Percentiles rank a stretch among this genome's conserved stretches.
These are phyloP conservation scores for Globisporangium polare DNA, from an alignment of 352 stramenopile species.

Conservation along the genomic window DNA sequence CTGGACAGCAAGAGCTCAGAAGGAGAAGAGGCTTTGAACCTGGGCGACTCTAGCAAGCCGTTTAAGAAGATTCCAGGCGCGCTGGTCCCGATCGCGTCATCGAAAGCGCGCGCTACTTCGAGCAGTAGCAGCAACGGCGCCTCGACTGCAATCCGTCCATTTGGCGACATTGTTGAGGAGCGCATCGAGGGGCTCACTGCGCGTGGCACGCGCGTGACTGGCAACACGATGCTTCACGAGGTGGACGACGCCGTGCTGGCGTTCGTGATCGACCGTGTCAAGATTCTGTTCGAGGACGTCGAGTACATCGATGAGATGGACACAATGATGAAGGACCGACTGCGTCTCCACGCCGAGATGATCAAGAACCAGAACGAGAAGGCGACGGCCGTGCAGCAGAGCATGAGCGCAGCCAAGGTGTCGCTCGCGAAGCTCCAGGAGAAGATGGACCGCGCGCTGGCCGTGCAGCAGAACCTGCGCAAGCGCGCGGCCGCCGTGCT, in stretches of 20 bases:
- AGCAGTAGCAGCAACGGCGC: slow-evolving; percentile 10
- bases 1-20: slow-evolving; percentile 25
- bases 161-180: slow-evolving; percentile 60
- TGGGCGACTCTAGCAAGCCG: slow-evolving; percentile 9
- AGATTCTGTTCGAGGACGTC: slow-evolving; percentile 74
- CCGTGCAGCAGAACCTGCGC: slow-evolving; percentile 67
- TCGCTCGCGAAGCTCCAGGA: slow-evolving; percentile 39
- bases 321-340: slow-evolving; percentile 54
- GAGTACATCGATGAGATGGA: slow-evolving; percentile 74
- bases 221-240: slow-evolving; percentile 55
- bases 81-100: slow-evolving; percentile 46
- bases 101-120: slow-evolving; percentile 23
- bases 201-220: slow-evolving; percentile 48
- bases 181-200: slow-evolving; percentile 43
- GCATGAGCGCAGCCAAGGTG: slow-evolving; percentile 24
- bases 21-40: slow-evolving; percentile 8
- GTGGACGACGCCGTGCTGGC: slow-evolving; percentile 66
- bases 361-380: slow-evolving; percentile 45
- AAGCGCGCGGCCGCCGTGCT: slow-evolving; percentile 73
- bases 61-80: slow-evolving; percentile 47
- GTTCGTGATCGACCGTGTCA: slow-evolving; percentile 31
- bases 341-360: slow-evolving; percentile 61
- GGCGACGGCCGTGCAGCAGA: slow-evolving; percentile 35
- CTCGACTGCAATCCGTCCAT: slow-evolving; percentile 32
- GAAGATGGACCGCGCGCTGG: slow-evolving; percentile 58